A percentile compares a stretch with the other conserved stretches of the same genome.
Conservation (phyloP, 306 rosid species). For the Castanopsis chinensis region DNA sequence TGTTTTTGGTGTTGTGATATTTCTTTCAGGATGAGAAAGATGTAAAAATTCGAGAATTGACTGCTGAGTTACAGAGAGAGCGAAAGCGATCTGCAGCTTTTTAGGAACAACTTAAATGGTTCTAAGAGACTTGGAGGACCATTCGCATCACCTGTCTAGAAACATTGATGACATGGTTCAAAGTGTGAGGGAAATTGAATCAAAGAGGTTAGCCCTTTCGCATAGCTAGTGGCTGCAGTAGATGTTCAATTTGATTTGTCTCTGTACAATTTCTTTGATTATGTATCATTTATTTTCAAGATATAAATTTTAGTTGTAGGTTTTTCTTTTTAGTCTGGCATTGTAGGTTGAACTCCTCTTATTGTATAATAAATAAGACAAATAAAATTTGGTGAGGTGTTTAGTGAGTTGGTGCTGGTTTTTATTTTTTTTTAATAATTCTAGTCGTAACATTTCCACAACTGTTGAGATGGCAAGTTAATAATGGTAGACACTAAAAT, state of each 20-base stretch:
- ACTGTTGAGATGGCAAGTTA: too few relatives aligned
- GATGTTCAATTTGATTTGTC: conserved; percentile 10
- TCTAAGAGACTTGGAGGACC: conserved; percentile 51
- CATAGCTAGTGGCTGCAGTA: conserved; percentile 9
- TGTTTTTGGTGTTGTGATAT: not conserved
- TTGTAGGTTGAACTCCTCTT: conserved; percentile 9
- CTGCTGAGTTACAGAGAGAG: conserved; percentile 54
- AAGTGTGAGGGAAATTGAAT: conserved; percentile 47
- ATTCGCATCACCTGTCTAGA: conserved; percentile 46
- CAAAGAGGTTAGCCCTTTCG: conserved; percentile 24
- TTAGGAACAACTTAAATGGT: conserved; percentile 51
- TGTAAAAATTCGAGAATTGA: conserved; percentile 49
- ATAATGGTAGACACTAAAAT: too few relatives aligned
- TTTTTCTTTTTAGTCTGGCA: not conserved
- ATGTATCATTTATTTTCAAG: not conserved
- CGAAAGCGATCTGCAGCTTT: conserved; percentile 49
- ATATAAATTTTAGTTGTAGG: not conserved
- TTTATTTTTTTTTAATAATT: not conserved
- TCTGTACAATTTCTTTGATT: conserved; percentile 9
- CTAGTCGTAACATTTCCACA: not conserved
- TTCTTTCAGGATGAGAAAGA: conserved; percentile 55
- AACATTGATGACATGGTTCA: conserved; percentile 43
- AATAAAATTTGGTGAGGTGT: not conserved
- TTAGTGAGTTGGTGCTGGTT: not conserved
- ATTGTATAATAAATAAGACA: conserved; percentile 2